Evolutionary conservation across 2,329 filamentous ascomycete species (phyloP).

Genomic region (Penicillium sp.): DNA sequence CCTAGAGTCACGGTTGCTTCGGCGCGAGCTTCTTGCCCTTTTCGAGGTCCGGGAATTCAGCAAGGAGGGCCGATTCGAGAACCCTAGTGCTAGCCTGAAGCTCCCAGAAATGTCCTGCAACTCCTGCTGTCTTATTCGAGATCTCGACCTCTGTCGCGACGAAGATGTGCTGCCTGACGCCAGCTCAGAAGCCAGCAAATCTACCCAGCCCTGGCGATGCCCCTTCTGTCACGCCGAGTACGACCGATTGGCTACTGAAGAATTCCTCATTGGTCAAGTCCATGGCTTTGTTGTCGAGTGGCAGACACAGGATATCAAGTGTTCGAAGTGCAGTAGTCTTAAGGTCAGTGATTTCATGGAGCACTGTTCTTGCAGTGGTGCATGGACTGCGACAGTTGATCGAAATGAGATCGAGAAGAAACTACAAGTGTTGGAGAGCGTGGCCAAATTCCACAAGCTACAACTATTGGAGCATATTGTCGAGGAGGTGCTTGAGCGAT

Average conservation of each 20-base stretch:
- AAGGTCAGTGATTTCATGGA: constrained; percentile 93
- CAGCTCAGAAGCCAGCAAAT: constrained; percentile 28
- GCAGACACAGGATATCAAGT: constrained; percentile 87
- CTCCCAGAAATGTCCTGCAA: constrained; percentile 78
- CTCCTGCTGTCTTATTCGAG: constrained; percentile 82
- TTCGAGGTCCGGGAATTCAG: constrained; percentile 96
- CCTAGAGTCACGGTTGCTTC: constrained; percentile 79
- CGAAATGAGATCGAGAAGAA: constrained; percentile 62
- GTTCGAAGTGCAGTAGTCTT: constrained; percentile 64
- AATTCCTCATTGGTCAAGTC: constrained; percentile 72
- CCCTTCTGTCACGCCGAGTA: constrained; percentile 71
- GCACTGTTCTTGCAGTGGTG: constrained; percentile 88
- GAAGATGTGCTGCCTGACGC: constrained; percentile 67
- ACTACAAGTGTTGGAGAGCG: constrained; percentile 68
- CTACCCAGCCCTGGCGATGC: constrained; percentile 66
- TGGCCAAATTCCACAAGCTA: constrained; percentile 75
- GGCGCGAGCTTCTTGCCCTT: constrained; percentile 82
- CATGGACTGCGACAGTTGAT: constrained; percentile 72
- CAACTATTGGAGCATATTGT: constrained; percentile 78
- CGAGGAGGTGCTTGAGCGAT: constrained; percentile 54
- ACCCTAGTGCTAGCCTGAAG: constrained; percentile 73
- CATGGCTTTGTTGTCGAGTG: constrained; percentile 74
- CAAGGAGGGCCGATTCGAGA: constrained; percentile 79
- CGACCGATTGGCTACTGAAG: constrained; percentile 77
- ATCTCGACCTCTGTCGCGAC: constrained; percentile 90